A percentile compares a stretch with the other conserved stretches of the same genome.
Evolutionary conservation across 2,329 filamentous ascomycete genomes (phyloP).

Genomic region (Sarocladium brachiariae): DNA sequence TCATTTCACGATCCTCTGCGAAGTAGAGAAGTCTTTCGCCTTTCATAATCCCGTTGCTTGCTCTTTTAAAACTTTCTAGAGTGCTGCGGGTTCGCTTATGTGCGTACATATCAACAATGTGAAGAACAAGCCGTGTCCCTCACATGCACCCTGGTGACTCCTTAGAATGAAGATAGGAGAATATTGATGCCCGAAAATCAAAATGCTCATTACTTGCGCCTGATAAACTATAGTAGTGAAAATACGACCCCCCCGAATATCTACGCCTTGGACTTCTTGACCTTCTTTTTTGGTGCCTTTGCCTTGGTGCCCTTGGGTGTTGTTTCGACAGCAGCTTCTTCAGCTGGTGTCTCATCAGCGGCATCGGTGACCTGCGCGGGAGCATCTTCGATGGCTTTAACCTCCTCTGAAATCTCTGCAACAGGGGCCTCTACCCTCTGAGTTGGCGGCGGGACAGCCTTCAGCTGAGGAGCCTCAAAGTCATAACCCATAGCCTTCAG

Average conservation of each 20-base stretch:
- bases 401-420: slow-evolving; percentile 21
- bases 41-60: slow-evolving; percentile 55
- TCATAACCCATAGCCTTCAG: slow-evolving; percentile 79
- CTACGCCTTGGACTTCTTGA: slow-evolving; percentile 34
- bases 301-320: slow-evolving; percentile 25
- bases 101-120: slow-evolving; percentile 40
- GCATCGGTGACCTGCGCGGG: slow-evolving; percentile 21
- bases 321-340: slow-evolving; percentile 19
- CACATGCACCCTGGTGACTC: no score
- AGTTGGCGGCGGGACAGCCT: slow-evolving; percentile 40
- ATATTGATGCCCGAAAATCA: slow-evolving; percentile 4
- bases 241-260: slow-evolving; percentile 12
- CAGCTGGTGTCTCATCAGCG: slow-evolving; percentile 16
- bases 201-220: slow-evolving; percentile 7
- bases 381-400: slow-evolving; percentile 31
- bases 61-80: slow-evolving; percentile 30
- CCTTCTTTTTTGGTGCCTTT: slow-evolving; percentile 29
- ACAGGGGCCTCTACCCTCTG: slow-evolving; percentile 28
- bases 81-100: slow-evolving; percentile 56
- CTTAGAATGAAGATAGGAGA: no score
- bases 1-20: slow-evolving; percentile 39
- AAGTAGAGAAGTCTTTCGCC: slow-evolving; percentile 47
- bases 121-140: no score
- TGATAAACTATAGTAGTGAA: slow-evolving; percentile 16
- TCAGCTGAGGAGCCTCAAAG: slow-evolving; percentile 67